Evolutionary conservation across 148 eudicot genomes (phyloP), one percentile per base, ranked within the genome.

Genomic region (Limonium bicolor): DNA sequence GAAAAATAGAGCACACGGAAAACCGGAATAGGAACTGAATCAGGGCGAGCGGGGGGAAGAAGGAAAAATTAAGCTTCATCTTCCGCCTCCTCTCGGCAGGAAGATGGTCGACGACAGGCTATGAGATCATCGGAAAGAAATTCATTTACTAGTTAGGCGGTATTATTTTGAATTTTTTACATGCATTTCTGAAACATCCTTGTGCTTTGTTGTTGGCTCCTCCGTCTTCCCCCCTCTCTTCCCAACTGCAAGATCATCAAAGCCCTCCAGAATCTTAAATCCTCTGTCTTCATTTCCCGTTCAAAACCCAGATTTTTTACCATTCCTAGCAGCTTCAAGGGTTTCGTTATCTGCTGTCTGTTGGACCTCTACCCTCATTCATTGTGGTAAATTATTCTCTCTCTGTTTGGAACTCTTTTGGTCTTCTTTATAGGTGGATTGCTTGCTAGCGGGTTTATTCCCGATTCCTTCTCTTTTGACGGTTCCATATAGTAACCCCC

Each of bases 401-500:
- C 34, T 39, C 29, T 29, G 1, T 46, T 37, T 46, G 4, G 2
- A 17, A 45, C 39, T 26, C 51, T 63, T 49, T 40, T 25, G 22
- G n/a, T n/a, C n/a, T n/a, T n/a, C 27, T 27, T 42, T 67, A 64
- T 62, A 9, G 36, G 11, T 45, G 20, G 59, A 58, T 82, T 76
- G 70, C 88, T 79, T 79, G 74, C 12, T 33, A 33, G 23, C 36
- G 64, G 42, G 81, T 70, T 58, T 72, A 83, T 83, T 66, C 80
- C 53, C 40, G 30, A 60, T 62, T 50, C 47, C 17, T 33, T 42
- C 31, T 19, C 50, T 69, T 63, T 27, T 38, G 22, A 20, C 12
- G 37, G 61, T 45, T 27, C 32, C 5, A n/a, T n/a, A n/a, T n/a
- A 43, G 19, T 42, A 42, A 25, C 34, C 2, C 6, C 20, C 18